These are phyloP conservation scores for Thymus quinquecostatus DNA, from an alignment of 257 asterid genomes.

Conservation along the genomic window DNA sequence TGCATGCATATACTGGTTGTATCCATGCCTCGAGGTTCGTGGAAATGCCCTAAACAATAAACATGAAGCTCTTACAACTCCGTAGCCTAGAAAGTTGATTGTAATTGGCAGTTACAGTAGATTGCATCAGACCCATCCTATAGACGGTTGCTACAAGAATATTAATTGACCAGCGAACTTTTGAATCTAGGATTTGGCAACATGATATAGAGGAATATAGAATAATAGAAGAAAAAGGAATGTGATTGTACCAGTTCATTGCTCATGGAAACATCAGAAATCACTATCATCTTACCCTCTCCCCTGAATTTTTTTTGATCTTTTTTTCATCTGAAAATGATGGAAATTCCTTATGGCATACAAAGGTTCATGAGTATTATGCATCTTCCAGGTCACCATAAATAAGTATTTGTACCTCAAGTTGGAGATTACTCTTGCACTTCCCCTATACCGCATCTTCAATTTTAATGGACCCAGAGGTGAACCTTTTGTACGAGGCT, in stretches of 20 bases:
- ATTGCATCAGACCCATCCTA: neutral
- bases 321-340: slow-evolving; percentile 6
- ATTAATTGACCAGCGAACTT: neutral
- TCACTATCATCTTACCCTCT: neutral
- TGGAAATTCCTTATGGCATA: neutral
- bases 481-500: neutral
- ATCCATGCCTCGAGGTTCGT: neutral
- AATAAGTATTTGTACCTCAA: slow-evolving; percentile 10
- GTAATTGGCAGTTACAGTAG: neutral
- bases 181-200: neutral
- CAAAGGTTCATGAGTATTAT: neutral
- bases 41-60: neutral
- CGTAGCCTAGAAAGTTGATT: neutral
- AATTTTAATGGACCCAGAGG: neutral
- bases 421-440: neutral
- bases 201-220: neutral
- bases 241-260: neutral
- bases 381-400: slow-evolving; percentile 2
- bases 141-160: neutral
- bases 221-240: neutral
- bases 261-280: slow-evolving; percentile 2
- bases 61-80: neutral
- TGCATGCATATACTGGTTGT: slow-evolving; percentile 5
- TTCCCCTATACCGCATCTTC: neutral
- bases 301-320: neutral